Evolutionary conservation across 2,329 filamentous ascomycete species (phyloP).

Genomic region (Parastagonospora nodorum): DNA sequence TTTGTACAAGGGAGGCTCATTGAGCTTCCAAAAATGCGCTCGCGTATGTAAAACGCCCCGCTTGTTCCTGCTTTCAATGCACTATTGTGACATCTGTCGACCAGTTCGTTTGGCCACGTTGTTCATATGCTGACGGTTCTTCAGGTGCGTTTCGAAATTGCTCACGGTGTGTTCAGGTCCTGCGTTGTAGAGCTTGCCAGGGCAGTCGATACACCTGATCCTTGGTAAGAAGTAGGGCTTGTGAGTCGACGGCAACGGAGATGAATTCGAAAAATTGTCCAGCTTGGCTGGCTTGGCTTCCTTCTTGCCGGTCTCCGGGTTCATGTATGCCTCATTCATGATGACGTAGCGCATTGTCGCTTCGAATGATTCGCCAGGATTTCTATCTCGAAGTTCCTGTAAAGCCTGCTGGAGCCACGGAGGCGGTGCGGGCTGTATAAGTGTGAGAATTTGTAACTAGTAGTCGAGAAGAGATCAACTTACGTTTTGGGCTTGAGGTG

Average conservation of each 20-base stretch:
- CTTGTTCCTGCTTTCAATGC: background rate
- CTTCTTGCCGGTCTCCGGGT: slow-evolving; percentile 61
- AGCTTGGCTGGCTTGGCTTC: slow-evolving; percentile 58
- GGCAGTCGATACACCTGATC: slow-evolving; percentile 90
- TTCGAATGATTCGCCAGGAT: slow-evolving; percentile 85
- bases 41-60: slow-evolving; percentile 13
- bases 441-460: slow-evolving; percentile 18
- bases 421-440: slow-evolving; percentile 76
- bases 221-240: slow-evolving; percentile 85
- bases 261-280: slow-evolving; percentile 52
- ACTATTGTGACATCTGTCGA: slow-evolving; percentile 8
- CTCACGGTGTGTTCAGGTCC: slow-evolving; percentile 82
- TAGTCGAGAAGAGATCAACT: slow-evolving; percentile 40
- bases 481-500: slow-evolving; percentile 66
- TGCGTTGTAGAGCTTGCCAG: slow-evolving; percentile 90
- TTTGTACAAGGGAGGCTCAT: slow-evolving; percentile 23
- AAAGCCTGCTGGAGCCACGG: slow-evolving; percentile 80
- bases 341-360: slow-evolving; percentile 88
- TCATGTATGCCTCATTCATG: slow-evolving; percentile 62
- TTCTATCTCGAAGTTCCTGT: slow-evolving; percentile 68
- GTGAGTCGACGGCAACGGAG: slow-evolving; percentile 64
- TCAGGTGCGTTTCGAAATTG: slow-evolving; percentile 92
- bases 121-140: slow-evolving; percentile 72
- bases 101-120: slow-evolving; percentile 43
- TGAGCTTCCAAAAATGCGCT: slow-evolving; percentile 13